phyloP scores from a whole-genome alignment of 345 rosid genomes.

The Brassica incana region DNA sequence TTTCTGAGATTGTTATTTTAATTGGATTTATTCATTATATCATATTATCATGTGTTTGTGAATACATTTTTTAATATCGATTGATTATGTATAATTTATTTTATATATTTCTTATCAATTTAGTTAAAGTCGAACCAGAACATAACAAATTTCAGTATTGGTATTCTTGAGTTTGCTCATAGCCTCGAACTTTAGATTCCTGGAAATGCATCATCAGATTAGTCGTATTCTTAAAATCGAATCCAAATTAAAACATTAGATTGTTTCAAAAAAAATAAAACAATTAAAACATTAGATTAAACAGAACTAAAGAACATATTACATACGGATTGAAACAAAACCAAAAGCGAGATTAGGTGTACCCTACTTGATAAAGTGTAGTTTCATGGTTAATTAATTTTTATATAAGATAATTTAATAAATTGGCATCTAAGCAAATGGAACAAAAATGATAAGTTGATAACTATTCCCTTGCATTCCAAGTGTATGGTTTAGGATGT shows the following conservation, averaged over 20 bases:
- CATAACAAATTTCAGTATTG: neutral
- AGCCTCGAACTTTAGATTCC: neutral
- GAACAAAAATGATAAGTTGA: neutral
- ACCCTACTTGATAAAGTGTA: neutral
- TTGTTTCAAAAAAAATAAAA: no score
- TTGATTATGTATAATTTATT: neutral
- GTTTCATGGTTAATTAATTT: neutral
- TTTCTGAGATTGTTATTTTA: slow-evolving; percentile 1
- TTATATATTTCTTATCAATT: neutral
- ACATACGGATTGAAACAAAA: neutral
- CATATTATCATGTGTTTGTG: slow-evolving; percentile 20
- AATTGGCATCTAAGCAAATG: neutral
- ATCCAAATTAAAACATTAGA: neutral
- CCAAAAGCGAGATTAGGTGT: slow-evolving; percentile 11
- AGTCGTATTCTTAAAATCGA: neutral
- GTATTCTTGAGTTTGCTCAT: neutral
- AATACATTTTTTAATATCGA: slow-evolving; percentile 14
- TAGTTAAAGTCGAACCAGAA: neutral
- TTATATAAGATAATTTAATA: neutral
- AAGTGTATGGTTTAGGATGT: neutral
- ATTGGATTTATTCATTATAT: slow-evolving; percentile 28
- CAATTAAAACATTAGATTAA: no score
- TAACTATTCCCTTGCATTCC: neutral
- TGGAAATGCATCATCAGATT: neutral
- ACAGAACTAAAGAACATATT: neutral